These are phyloP conservation scores for Termitomyces sp. DNA, from an alignment of 768 basidiomycete species.

Conservation along the genomic window DNA sequence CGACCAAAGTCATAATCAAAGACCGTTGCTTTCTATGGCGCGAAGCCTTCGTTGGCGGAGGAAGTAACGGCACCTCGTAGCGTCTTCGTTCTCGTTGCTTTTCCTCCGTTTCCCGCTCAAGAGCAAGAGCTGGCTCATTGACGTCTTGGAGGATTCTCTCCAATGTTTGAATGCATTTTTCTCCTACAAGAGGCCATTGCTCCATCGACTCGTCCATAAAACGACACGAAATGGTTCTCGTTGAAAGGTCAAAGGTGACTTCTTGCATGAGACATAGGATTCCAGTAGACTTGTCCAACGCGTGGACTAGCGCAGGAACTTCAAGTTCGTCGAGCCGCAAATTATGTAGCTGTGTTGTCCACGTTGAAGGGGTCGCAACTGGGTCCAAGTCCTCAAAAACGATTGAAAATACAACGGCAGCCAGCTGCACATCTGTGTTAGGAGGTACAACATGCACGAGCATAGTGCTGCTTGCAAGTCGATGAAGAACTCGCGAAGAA, in stretches of 20 bases:
- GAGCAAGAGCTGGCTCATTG: conserved; percentile 37
- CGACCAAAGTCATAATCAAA: conserved; percentile 62
- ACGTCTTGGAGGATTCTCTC: conserved; percentile 49
- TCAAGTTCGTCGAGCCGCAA: conserved; percentile 48
- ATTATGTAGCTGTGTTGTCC: conserved; percentile 48
- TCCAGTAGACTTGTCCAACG: conserved; percentile 55
- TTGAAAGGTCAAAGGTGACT: conserved; percentile 55
- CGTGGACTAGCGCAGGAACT: conserved; percentile 44
- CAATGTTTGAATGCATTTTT: conserved; percentile 37
- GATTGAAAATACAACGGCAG: conserved; percentile 55
- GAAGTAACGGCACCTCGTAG: conserved; percentile 18
- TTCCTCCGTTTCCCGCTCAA: conserved; percentile 29
- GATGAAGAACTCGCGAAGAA: conserved; percentile 3
- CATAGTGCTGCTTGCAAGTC: conserved; percentile 5
- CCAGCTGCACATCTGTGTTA: conserved; percentile 23
- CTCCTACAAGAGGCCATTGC: conserved; percentile 38
- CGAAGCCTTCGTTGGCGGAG: conserved; percentile 25
- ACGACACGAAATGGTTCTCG: conserved; percentile 38
- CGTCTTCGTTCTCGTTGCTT: conserved; percentile 21
- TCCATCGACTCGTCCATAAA: conserved; percentile 54
- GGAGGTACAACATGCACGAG: conserved; percentile 13
- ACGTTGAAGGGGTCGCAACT: conserved; percentile 43
- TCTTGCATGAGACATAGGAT: conserved; percentile 49
- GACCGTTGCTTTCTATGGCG: conserved; percentile 70
- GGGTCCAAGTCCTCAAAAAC: conserved; percentile 47